Evolutionary conservation across 2,329 filamentous ascomycete genomes (phyloP).

Genomic region (Penicillium sp.): DNA sequence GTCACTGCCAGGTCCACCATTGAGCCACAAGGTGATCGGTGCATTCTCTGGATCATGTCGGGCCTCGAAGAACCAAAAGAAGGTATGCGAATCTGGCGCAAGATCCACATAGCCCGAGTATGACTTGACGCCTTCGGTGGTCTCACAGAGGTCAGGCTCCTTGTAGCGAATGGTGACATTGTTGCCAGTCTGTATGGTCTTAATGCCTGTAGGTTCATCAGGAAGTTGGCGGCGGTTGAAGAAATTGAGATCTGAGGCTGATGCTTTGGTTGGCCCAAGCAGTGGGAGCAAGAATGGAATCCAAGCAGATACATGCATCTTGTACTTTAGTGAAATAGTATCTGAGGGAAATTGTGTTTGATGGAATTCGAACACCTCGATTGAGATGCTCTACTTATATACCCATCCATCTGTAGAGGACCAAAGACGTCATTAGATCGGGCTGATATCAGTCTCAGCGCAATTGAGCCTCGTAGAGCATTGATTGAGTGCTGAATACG

Average conservation of each 20-base stretch:
- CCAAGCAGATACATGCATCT: background rate
- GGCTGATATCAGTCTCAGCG: too few species aligned
- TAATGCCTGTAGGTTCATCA: constrained; percentile 37
- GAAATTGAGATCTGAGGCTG: background rate
- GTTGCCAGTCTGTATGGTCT: constrained; percentile 39
- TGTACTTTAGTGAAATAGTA: background rate
- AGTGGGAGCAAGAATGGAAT: background rate
- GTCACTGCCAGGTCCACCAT: constrained; percentile 44
- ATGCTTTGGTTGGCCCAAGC: background rate
- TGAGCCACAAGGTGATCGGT: constrained; percentile 44
- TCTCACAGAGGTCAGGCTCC: constrained; percentile 55
- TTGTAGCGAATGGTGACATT: constrained; percentile 60
- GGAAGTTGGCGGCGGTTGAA: constrained; percentile 35
- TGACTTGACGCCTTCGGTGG: constrained; percentile 56
- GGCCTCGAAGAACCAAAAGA: constrained; percentile 58
- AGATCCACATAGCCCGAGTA: constrained; percentile 58
- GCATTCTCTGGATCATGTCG: constrained; percentile 50
- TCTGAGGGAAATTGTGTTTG: background rate
- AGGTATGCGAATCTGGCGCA: constrained; percentile 49
- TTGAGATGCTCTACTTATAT: background rate
- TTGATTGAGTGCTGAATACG: background rate
- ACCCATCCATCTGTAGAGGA: background rate
- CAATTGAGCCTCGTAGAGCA: background rate
- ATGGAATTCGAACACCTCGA: background rate
- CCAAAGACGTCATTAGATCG: background rate